Conservation (phyloP, 140 eudicot genomes). For the Ambrosia hybrid region DNA sequence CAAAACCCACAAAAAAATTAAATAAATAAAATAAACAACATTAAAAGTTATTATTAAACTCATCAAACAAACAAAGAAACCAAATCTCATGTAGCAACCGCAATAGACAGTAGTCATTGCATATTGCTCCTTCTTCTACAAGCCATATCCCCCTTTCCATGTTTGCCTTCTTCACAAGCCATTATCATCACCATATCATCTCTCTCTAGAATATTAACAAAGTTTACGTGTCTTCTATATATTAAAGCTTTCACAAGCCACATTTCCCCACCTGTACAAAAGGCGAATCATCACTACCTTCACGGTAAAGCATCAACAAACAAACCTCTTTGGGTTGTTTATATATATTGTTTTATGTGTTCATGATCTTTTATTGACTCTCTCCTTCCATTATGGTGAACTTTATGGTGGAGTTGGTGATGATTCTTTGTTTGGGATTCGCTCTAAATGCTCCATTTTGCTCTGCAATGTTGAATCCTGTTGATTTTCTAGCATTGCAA, state of each 20-base stretch:
- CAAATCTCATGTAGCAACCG: neutral
- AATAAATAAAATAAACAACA: too few relatives aligned
- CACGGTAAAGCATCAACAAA: constrained; percentile 30
- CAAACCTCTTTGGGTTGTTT: neutral
- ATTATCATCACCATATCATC: constrained; percentile 19
- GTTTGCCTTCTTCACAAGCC: constrained; percentile 38
- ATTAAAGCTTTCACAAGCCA: constrained; percentile 40
- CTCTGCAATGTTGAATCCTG: constrained; percentile 52
- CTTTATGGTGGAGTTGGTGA: neutral
- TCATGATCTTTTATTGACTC: neutral
- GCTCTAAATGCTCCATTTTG: neutral
- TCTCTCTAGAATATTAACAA: constrained; percentile 2
- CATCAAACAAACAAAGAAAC: neutral
- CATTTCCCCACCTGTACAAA: constrained; percentile 29
- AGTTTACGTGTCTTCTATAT: constrained; percentile 14
- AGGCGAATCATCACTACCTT: constrained; percentile 31
- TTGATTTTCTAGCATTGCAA: constrained; percentile 81
- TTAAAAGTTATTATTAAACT: too few relatives aligned
- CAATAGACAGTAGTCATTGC: neutral
- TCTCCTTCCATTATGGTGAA: neutral
- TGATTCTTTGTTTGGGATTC: neutral
- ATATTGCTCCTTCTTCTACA: constrained; percentile 28
- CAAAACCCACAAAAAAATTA: neutral
- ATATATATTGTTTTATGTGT: neutral
- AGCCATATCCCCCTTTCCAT: constrained; percentile 13